Base-by-base conservation (phyloP, 2,329 filamentous ascomycete genomes). In the Aspergillus melleus region DNA sequence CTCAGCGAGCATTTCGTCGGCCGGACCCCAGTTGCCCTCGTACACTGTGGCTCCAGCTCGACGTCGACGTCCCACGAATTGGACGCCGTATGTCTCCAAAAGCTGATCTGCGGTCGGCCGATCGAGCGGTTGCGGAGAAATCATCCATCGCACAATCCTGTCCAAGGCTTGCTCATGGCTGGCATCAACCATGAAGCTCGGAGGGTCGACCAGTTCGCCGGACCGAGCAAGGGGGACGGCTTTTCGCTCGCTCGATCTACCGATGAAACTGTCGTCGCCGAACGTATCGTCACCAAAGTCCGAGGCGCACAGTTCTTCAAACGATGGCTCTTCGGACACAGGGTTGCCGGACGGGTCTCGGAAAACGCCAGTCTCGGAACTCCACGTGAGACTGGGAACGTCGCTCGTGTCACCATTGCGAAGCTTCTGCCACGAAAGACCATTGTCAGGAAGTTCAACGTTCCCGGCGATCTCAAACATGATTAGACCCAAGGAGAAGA, bases 401-500 rank as follows among this genome's bases (percentile, higher is more conserved):
- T 94, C 91, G 60, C 90, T 92, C 72, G 97, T 88, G 72, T 98
- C 93, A 39, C 92, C 94, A 58, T 90, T 90, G 52, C 95, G 88
- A 51, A 99, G 84, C 52, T 91, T 91, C 70, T 94, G 88, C 95
- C 95, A 99, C 16, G 90, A 91, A 16, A 88, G 85, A 50, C 95
- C 95, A 66, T 98, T 96, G 71, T 97, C 92, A 0, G 95, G 95
- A 29, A 99, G 88, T 63, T 92, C 88, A 54, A 96, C 92, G 71
- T 99, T 99, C 64, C 90, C 92, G 26, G 92, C 94, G 69, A 93
- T 95, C 79, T 99, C 95, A 53, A 97, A 86, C 74, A 96, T 90
- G 75, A 98, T 96, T 68, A 98, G 86, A 54, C 95, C 95, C 30
- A 99, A 86, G 11, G 95, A 91, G 76, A 97, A 99, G 54, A 99